Evolutionary conservation across 495 filamentous ascomycete genomes (phyloP), one percentile per base, ranked within the genome.

Genomic region (Penicilliopsis zonata): DNA sequence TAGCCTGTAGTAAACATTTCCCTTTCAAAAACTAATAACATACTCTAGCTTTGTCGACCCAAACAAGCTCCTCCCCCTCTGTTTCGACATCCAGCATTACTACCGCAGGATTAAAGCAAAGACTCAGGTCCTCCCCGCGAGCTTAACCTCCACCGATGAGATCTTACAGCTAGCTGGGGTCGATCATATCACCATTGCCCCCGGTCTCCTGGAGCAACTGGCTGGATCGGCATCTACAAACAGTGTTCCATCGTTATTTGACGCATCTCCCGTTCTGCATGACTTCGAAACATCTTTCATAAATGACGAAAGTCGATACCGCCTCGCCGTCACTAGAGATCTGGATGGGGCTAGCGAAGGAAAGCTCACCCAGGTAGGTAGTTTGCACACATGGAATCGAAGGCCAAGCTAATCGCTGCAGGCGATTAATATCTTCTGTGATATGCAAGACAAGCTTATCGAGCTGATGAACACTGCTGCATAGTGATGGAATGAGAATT

Each of bases 401-500:
- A 23, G 21, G 6, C 6, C 6, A 23, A 6, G 21, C 25, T 27
- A 4, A 27, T n/a, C 9, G 24, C 18, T 40, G 5, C 35, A 57
- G 63, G 73, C 74, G 10, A 55, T 81, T 25, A 69, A 72, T 40
- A 71, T 74, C 18, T 78, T 80, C 48, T 66, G 62, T 13, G 63
- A 72, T 12, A 69, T 70, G 56, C 74, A 80, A 41, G 56, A 69
- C 23, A 60, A 53, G 31, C 29, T 76, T 12, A 69, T 72, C 38
- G 46, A 38, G 18, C 31, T 73, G 17, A 60, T 68, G 42, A 38
- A 43, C n/a, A n/a, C n/a, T n/a, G n/a, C n/a, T n/a, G n/a, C n/a
- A n/a, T n/a, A n/a, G n/a, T n/a, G n/a, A n/a, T n/a, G n/a, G n/a
- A n/a, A n/a, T n/a, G n/a, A n/a, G n/a, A n/a, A n/a, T n/a, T n/a